Percentiles rank a stretch among this genome's conserved stretches.
Conservation (phyloP, 2,329 filamentous ascomycete species). For the Colletotrichum tropicale region DNA sequence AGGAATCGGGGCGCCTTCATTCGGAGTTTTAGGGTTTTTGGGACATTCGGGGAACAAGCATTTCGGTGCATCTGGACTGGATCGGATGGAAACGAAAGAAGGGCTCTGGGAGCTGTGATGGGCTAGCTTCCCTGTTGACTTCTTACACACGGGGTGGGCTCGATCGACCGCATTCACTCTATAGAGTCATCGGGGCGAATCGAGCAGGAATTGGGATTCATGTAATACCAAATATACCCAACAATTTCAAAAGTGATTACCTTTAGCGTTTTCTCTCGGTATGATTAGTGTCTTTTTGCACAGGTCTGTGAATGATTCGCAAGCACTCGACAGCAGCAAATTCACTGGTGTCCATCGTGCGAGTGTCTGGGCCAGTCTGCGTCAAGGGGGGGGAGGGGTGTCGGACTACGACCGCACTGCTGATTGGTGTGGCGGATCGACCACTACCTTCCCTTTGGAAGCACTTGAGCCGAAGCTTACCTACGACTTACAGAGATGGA, state of each 20-base stretch:
- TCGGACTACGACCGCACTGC: not conserved
- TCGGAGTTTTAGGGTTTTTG: constrained; percentile 4
- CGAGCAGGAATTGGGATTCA: constrained; percentile 14
- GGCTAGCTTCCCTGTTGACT: constrained; percentile 29
- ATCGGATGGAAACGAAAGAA: constrained; percentile 23
- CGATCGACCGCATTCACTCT: not conserved
- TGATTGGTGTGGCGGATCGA: not conserved
- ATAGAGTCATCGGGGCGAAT: not conserved
- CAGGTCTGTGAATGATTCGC: not conserved
- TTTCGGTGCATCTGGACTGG: constrained; percentile 22
- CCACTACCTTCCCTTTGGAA: constrained; percentile 11
- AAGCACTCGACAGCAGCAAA: not conserved
- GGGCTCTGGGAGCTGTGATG: constrained; percentile 32
- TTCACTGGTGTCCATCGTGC: not conserved
- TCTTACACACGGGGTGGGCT: not conserved
- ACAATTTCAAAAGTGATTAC: constrained; percentile 6
- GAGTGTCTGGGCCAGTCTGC: not conserved
- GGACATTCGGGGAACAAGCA: constrained; percentile 12
- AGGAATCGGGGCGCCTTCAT: not conserved
- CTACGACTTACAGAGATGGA: not conserved
- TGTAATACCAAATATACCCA: constrained; percentile 20
- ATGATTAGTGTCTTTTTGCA: not conserved
- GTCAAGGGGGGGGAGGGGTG: not conserved
- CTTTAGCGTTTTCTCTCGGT: not conserved
- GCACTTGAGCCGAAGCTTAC: constrained; percentile 9